These are phyloP conservation scores for Globisporangium sylvaticum DNA, from an alignment of 352 stramenopile species.

Conservation along the genomic window DNA sequence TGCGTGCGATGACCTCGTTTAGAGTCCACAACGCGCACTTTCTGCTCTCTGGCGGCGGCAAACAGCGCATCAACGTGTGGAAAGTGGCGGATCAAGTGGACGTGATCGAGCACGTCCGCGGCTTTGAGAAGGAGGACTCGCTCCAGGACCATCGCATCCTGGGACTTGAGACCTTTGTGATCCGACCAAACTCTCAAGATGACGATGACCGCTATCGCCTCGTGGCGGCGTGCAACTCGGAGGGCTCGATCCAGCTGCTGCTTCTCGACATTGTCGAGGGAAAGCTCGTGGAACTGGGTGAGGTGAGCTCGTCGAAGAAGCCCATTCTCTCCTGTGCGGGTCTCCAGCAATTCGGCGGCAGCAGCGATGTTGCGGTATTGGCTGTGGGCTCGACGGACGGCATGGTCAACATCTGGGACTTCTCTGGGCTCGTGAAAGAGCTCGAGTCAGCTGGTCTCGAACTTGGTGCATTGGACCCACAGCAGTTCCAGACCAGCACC, in stretches of 20 bases:
- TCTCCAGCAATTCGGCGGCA: conserved; percentile 26
- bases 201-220: conserved; percentile 34
- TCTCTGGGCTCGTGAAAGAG: conserved; percentile 29
- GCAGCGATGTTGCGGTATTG: conserved; percentile 31
- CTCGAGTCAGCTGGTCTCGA: conserved; percentile 8
- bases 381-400: conserved; percentile 82
- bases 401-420: conserved; percentile 70
- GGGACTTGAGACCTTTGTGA: conserved; percentile 51
- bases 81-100: conserved; percentile 32
- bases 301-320: conserved; percentile 64
- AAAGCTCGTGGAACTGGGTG: conserved; percentile 39
- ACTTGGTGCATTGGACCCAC: not conserved
- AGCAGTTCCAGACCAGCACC: not conserved
- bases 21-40: conserved; percentile 32
- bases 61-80: conserved; percentile 81
- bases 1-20: conserved; percentile 63
- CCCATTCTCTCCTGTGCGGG: conserved; percentile 71
- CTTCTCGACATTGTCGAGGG: conserved; percentile 40
- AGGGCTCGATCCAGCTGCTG: conserved; percentile 63
- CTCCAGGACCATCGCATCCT: conserved; percentile 85
- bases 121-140: conserved; percentile 50
- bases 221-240: conserved; percentile 70
- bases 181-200: conserved; percentile 11
- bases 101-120: conserved; percentile 52
- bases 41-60: conserved; percentile 71